A percentile compares a stretch with the other conserved stretches of the same genome.
Conservation (phyloP, 2,329 filamentous ascomycete species). For the Talaromyces marneffei region DNA sequence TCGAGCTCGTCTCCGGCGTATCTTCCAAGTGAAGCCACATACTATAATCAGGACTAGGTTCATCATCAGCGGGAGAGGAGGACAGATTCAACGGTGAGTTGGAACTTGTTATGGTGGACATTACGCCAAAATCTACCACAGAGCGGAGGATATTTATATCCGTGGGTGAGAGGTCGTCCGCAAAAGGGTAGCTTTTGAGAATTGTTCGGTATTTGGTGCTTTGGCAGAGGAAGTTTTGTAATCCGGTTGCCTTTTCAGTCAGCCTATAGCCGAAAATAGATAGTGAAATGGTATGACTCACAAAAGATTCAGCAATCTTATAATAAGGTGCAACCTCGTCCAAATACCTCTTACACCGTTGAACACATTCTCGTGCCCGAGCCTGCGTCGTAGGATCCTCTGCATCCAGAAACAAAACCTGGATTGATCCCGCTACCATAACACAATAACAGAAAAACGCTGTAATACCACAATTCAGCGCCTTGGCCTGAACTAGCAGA, state of each 20-base stretch:
- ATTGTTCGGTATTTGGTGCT: neutral
- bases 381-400: neutral
- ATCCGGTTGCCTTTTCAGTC: neutral
- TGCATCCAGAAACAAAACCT: conserved; percentile 14
- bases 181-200: neutral
- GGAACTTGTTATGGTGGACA: neutral
- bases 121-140: neutral
- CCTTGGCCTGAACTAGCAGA: conserved; percentile 21
- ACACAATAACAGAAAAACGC: conserved; percentile 24
- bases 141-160: neutral
- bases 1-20: neutral
- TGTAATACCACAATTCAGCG: conserved; percentile 20
- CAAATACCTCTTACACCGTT: neutral
- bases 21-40: neutral
- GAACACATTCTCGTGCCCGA: neutral
- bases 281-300: neutral
- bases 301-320: neutral
- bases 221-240: neutral
- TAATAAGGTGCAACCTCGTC: neutral
- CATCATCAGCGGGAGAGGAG: neutral
- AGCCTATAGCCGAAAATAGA: neutral
- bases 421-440: conserved; percentile 21
- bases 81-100: neutral
- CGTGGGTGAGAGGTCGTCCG: neutral
- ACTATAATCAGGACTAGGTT: neutral